phyloP scores from a whole-genome alignment of 2,329 filamentous ascomycete genomes.

The Amauroascus verrucosus region DNA sequence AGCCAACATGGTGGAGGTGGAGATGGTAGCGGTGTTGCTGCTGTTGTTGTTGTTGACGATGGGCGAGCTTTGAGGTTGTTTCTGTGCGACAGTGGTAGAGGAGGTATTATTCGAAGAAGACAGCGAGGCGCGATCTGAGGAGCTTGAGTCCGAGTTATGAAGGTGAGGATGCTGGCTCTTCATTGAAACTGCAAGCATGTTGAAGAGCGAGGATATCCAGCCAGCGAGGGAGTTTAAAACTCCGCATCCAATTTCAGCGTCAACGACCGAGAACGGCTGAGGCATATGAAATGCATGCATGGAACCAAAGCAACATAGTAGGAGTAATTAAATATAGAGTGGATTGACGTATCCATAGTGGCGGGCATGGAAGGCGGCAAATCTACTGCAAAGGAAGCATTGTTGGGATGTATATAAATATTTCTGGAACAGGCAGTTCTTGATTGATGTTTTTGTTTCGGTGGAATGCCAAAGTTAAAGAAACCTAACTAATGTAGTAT shows the following conservation, averaged over 20 bases:
- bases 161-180: constrained; percentile 9
- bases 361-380: constrained; percentile 6
- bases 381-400: constrained; percentile 12
- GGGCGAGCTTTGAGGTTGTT: constrained; percentile 9
- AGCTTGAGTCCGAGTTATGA: constrained; percentile 8
- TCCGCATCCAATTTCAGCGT: constrained; percentile 10
- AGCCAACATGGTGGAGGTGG: constrained; percentile 10
- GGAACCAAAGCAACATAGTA: constrained; percentile 4
- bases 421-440: constrained; percentile 6
- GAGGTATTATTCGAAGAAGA: not conserved
- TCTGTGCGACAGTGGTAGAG: constrained; percentile 7
- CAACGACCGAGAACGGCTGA: constrained; percentile 10
- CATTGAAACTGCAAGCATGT: constrained; percentile 13
- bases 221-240: constrained; percentile 12
- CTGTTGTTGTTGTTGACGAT: not conserved
- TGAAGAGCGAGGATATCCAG: constrained; percentile 10
- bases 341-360: constrained; percentile 11
- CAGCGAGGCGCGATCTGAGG: not conserved
- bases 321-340: constrained; percentile 9
- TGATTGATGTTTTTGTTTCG: constrained; percentile 8
- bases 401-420: constrained; percentile 2
- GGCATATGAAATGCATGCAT: constrained; percentile 11
- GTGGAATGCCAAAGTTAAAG: not conserved
- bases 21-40: too few species aligned
- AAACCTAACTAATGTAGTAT: constrained; percentile 3